Evolutionary conservation across 176 grass and related monocot species (phyloP), one percentile per base, ranked within the genome.

Genomic region (Puya raimondii): DNA sequence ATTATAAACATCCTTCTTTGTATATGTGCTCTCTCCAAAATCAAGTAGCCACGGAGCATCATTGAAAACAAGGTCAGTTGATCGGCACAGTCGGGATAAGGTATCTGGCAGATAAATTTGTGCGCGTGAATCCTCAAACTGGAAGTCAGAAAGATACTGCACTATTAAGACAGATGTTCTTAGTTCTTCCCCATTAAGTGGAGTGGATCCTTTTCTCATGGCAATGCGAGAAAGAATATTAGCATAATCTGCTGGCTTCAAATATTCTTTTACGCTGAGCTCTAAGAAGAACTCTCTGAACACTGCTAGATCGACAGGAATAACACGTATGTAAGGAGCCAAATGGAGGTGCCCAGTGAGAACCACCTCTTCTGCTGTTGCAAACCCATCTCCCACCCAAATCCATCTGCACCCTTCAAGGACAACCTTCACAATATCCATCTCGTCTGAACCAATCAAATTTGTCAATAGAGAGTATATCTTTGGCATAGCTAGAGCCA

Each of bases 351-450:
- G 88, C 12, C 92, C 88, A 79, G 76, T 85, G 63, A 96, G 80
- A 86, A 96, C 88, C 82, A 96, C 92, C 82, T 96, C 92, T 57
- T 92, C 88, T 17, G 71, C 78, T 82, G 85, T 85, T n/a, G 88
- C 88, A 79, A 92, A 96, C 70, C 92, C 92, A 74, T 96, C 92
- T 42, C 92, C 92, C 56, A 96, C 92, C 92, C 92, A 96, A 81
- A 96, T 89, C 92, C 92, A 96, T 79, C 92, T 82, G 75, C 81
- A 96, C 49, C 86, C 86, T 78, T 96, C 92, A 53, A 96, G 64
- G 83, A 96, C 81, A 64, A 76, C 81, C 85, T 96, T 96, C 68
- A 89, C 92, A 82, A 96, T 92, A 75, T 96, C 92, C 86, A 96
- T 96, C 74, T 96, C 92, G 87, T 96, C 88, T 64, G 86, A 91